Conservation (phyloP, 2,329 filamentous ascomycete species). For the Stagonosporopsis vannaccii region DNA sequence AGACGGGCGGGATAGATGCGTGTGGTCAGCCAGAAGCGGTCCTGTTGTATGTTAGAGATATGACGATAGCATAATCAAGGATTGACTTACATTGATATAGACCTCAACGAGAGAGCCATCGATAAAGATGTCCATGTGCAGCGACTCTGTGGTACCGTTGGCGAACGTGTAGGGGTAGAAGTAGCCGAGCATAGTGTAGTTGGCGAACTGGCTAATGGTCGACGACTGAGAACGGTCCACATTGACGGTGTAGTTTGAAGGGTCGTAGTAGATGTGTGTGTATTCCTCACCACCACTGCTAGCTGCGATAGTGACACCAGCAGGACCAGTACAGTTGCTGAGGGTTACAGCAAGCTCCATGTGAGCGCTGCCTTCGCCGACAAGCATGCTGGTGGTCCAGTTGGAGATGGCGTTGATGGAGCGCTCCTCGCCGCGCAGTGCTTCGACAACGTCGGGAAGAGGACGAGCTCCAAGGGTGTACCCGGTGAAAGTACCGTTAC, state of each 20-base stretch:
- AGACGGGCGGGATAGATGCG: conserved; percentile 56
- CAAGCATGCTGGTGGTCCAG: conserved; percentile 33
- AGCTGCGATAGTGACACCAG: conserved; percentile 53
- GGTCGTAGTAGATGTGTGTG: conserved; percentile 56
- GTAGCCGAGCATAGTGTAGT: conserved; percentile 55
- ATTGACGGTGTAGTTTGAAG: conserved; percentile 55
- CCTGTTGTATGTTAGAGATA: conserved; percentile 29
- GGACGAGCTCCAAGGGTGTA: conserved; percentile 55
- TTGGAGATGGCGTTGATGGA: conserved; percentile 27
- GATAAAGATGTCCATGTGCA: conserved; percentile 56
- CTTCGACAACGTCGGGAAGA: conserved; percentile 54
- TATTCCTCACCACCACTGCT: conserved; percentile 54
- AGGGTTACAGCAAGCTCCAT: conserved; percentile 53
- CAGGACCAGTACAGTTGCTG: conserved; percentile 48
- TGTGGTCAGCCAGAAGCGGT: conserved; percentile 51
- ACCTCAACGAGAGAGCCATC: conserved; percentile 58
- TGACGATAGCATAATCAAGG: background rate
- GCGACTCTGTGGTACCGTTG: conserved; percentile 47
- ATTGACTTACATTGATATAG: conserved; percentile 51
- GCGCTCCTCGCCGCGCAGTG: conserved; percentile 42
- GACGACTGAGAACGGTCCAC: conserved; percentile 55
- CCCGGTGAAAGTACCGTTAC: conserved; percentile 52
- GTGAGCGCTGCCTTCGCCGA: conserved; percentile 43
- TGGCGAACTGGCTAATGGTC: conserved; percentile 52
- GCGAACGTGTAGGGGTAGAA: conserved; percentile 55